Percentiles rank a stretch among this genome's conserved stretches.
Conservation (phyloP, 257 asterid genomes). For the Apocynum venetum region DNA sequence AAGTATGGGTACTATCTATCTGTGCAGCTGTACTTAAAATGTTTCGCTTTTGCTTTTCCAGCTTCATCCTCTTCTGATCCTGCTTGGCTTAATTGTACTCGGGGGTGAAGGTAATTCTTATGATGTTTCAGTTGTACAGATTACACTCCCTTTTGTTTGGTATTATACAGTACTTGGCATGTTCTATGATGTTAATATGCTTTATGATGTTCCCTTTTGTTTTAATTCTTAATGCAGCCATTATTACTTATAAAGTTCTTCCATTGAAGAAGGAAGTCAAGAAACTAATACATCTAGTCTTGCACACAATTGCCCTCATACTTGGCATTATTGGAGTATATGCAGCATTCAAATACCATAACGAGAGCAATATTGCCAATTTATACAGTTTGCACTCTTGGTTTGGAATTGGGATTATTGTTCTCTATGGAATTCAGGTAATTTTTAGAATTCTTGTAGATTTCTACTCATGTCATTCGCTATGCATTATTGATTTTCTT, state of each 20-base stretch:
- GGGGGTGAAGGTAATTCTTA: conserved; percentile 82
- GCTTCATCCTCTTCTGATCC: conserved; percentile 95
- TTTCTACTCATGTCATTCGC: neutral
- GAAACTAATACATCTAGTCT: conserved; percentile 68
- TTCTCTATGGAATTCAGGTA: conserved; percentile 93
- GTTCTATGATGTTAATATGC: neutral
- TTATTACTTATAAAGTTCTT: conserved; percentile 74
- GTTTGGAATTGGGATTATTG: conserved; percentile 76
- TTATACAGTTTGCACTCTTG: conserved; percentile 95
- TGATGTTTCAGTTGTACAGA: neutral
- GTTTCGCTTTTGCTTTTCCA: conserved; percentile 32
- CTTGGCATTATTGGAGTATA: conserved; percentile 85
- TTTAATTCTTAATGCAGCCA: conserved; percentile 54
- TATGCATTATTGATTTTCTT: neutral
- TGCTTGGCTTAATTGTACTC: conserved; percentile 64
- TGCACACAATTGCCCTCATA: conserved; percentile 74
- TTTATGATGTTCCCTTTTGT: neutral
- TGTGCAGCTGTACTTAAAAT: neutral
- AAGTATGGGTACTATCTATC: neutral
- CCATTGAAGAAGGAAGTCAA: conserved; percentile 74
- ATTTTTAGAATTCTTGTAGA: neutral
- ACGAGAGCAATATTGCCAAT: conserved; percentile 81
- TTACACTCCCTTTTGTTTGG: too few relatives aligned
- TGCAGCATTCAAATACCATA: conserved; percentile 82
- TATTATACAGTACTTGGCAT: neutral